Evolutionary conservation across 2,329 filamentous ascomycete species (phyloP).

Genomic region (Pyrenophora seminiperda): DNA sequence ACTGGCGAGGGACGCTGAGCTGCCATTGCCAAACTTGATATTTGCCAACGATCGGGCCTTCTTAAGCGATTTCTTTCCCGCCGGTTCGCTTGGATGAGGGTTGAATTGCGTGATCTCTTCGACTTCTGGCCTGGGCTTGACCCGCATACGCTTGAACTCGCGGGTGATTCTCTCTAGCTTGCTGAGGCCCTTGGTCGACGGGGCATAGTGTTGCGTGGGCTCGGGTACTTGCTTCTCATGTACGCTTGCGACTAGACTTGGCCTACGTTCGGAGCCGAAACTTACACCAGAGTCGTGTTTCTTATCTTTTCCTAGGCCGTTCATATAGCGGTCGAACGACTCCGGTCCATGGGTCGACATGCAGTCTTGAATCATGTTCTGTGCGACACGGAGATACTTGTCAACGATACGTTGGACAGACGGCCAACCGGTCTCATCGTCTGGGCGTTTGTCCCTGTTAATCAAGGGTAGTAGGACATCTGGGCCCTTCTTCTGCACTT

Average conservation of each 20-base stretch:
- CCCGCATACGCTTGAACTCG: slow-evolving; percentile 64
- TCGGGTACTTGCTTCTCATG: slow-evolving; percentile 34
- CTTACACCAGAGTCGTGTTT: slow-evolving; percentile 69
- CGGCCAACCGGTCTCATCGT: slow-evolving; percentile 63
- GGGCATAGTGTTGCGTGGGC: slow-evolving; percentile 23
- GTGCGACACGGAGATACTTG: slow-evolving; percentile 63
- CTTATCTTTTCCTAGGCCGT: slow-evolving; percentile 52
- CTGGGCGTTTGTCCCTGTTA: slow-evolving; percentile 56
- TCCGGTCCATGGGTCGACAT: slow-evolving; percentile 50
- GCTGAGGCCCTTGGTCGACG: slow-evolving; percentile 47
- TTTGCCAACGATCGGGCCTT: slow-evolving; percentile 46
- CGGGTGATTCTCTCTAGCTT: slow-evolving; percentile 65
- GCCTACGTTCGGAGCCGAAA: slow-evolving; percentile 53
- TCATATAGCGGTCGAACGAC: slow-evolving; percentile 39
- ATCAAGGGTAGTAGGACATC: slow-evolving; percentile 60
- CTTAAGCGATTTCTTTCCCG: slow-evolving; percentile 43
- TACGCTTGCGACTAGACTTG: slow-evolving; percentile 34
- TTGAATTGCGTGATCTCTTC: slow-evolving; percentile 52
- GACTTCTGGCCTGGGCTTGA: slow-evolving; percentile 57
- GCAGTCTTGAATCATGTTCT: slow-evolving; percentile 66
- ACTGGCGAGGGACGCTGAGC: slow-evolving; percentile 39
- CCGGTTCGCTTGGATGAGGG: slow-evolving; percentile 26
- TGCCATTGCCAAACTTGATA: slow-evolving; percentile 38
- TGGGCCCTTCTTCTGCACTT: slow-evolving; percentile 62
- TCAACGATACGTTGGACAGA: slow-evolving; percentile 56